Base-by-base conservation (phyloP, 2,329 filamentous ascomycete species). In the Alternaria sp. region DNA sequence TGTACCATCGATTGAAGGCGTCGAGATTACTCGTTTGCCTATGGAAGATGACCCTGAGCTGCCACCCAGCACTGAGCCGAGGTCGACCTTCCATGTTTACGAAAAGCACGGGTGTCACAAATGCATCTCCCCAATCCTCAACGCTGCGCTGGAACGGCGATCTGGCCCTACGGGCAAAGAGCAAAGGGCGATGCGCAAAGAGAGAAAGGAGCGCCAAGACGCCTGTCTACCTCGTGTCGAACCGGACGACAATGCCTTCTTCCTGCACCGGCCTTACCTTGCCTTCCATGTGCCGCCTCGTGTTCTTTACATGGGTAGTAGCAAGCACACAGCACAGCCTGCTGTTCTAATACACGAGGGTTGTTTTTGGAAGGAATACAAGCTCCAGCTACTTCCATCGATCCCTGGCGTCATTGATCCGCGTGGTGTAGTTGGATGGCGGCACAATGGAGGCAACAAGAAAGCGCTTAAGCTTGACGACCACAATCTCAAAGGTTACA, bases 321-420 rank as follows among this genome's bases (percentile, higher is more conserved):
- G 57, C 3, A 69, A 67, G 17, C 10, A 65, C 26, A 45, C 31
- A n/a, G 49, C 51, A 1, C 56, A 53, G 0, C 69, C 70, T 9
- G 56, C 56, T 2, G 67, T 72, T 1, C 56, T 76, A 1, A 69
- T 77, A n/a, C 68, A 72, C 26, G 61, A 41, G 14, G 60, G 52
- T 5, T 65, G 52, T 9, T 68, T 73, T 56, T 77, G 74, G 73
- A 58, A 61, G 24, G 61, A 54, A 10, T 77, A 73, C 55, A 74
- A 62, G 17, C 53, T 77, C 5, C 73, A 77, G 40, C 61, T 77
- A 31, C 69, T 72, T 0, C 44, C 66, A 5, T 60, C 60, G 0
- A 58, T 75, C 13, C 59, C 56, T 3, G 67, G 63, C 6, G 68
- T 75, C 3, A 44, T 77, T 7, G 72, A 76, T 26, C 68, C 69